phyloP scores from a whole-genome alignment of 176 grass and related monocot species.

The Alloteropsis semialata region DNA sequence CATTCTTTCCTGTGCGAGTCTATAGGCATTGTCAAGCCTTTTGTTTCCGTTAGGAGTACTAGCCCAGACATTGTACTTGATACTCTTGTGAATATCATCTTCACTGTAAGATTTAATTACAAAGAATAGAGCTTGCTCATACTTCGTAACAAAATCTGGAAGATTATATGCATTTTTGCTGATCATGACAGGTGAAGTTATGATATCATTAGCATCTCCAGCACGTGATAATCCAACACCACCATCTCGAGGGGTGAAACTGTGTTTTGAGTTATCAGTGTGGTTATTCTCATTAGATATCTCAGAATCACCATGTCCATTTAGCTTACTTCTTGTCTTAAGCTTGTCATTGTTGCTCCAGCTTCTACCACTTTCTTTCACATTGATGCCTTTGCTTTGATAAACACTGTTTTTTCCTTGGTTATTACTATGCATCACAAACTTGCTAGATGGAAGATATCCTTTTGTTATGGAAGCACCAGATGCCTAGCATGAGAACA shows the following conservation, averaged over 20 bases:
- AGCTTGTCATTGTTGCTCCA: constrained; percentile 51
- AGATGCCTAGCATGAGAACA: constrained; percentile 47
- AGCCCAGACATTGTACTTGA: constrained; percentile 96
- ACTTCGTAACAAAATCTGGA: constrained; percentile 73
- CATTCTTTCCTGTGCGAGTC: constrained; percentile 68
- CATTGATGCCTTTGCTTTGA: constrained; percentile 38
- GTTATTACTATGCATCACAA: constrained; percentile 44
- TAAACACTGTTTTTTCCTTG: constrained; percentile 56
- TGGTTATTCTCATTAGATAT: constrained; percentile 36
- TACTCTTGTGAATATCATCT: constrained; percentile 97
- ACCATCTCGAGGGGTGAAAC: constrained; percentile 24
- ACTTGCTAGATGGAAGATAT: constrained; percentile 54
- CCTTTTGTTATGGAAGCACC: constrained; percentile 60
- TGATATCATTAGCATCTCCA: constrained; percentile 22
- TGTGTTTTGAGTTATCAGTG: constrained; percentile 37
- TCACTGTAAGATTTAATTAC: constrained; percentile 98
- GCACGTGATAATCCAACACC: constrained; percentile 9
- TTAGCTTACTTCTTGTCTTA: constrained; percentile 49
- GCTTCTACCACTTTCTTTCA: constrained; percentile 55
- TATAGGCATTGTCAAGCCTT: constrained; percentile 89
- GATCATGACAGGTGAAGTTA: constrained; percentile 26
- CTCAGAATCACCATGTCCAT: constrained; percentile 39
- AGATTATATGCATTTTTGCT: constrained; percentile 59
- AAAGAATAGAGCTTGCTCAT: constrained; percentile 87
- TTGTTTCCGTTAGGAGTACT: constrained; percentile 96